phyloP scores from a whole-genome alignment of 495 filamentous ascomycete genomes.

The Glonium stellatum region DNA sequence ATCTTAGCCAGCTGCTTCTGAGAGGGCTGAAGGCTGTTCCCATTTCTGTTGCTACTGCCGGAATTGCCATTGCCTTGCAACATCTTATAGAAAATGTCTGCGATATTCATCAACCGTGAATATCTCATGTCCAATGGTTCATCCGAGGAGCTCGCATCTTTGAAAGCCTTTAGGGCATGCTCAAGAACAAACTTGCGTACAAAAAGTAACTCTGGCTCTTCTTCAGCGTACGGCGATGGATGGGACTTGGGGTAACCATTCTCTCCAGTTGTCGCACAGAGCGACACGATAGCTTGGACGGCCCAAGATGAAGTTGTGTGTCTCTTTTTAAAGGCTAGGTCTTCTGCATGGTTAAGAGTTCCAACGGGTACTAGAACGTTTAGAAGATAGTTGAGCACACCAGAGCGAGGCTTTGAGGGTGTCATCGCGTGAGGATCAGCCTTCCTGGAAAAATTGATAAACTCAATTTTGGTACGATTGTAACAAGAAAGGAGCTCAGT shows the following conservation, averaged over 20 bases:
- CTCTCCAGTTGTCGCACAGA: slow-evolving; percentile 84
- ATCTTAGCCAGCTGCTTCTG: slow-evolving; percentile 77
- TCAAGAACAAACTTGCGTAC: slow-evolving; percentile 93
- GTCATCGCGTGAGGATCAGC: slow-evolving; percentile 74
- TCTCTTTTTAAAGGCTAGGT: slow-evolving; percentile 72
- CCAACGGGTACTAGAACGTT: slow-evolving; percentile 75
- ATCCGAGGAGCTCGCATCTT: slow-evolving; percentile 70
- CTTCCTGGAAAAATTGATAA: slow-evolving; percentile 95
- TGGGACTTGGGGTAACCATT: slow-evolving; percentile 44
- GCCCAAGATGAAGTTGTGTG: slow-evolving; percentile 76
- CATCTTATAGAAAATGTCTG: slow-evolving; percentile 90
- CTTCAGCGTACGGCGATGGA: slow-evolving; percentile 50
- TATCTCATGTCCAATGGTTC: slow-evolving; percentile 86
- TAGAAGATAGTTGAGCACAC: slow-evolving; percentile 87
- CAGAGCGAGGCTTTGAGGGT: slow-evolving; percentile 88
- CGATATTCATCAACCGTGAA: slow-evolving; percentile 71
- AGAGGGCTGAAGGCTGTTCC: slow-evolving; percentile 41
- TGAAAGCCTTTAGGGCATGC: slow-evolving; percentile 85
- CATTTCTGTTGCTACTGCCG: slow-evolving; percentile 32
- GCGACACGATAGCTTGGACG: slow-evolving; percentile 71
- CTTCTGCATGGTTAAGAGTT: slow-evolving; percentile 66
- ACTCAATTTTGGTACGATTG: slow-evolving; percentile 91
- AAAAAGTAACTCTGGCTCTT: slow-evolving; percentile 82
- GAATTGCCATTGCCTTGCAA: slow-evolving; percentile 63
- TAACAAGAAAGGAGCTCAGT: slow-evolving; percentile 90